Base-by-base conservation (phyloP, 2,329 filamentous ascomycete species). In the Trichoderma harzianum region DNA sequence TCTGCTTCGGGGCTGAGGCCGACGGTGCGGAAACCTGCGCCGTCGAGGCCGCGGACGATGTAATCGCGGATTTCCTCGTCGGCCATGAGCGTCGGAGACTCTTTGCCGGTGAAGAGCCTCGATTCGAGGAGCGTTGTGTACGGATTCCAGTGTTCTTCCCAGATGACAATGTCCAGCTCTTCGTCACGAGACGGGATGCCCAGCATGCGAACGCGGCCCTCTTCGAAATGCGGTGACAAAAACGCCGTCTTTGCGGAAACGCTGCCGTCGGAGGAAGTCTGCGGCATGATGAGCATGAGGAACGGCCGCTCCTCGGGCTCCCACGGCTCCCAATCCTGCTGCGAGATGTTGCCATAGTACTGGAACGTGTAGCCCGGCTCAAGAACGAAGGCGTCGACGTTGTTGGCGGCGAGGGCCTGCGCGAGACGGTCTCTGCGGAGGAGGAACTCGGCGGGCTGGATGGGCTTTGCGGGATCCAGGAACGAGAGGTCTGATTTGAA, bases 41-140 rank as follows among this genome's bases (percentile, higher is more conserved):
- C 76, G 2, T 81, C 82, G 0, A 91, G 81, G 0, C 89, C 89
- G 2, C 89, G 84, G 51, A 86, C 83, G 64, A 91, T 90, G 77
- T 86, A 91, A 77, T 91, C 88, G 3, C 89, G 84, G 77, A 90
- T 89, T 76, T 91, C 89, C 73, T 91, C 89, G 73, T 91, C 89
- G 16, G 89, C 84, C 86, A 91, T 89, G n/a, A 91, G 74, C n/a
- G 77, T 84, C 6, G 79, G 79, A 2, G 71, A 43, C 11, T 74
- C 73, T 5, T 73, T 74, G 12, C 71, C 53, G 18, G 63, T 28
- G 63, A 86, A 85, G 1, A 86, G 78, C 8, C 77, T 80, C 1
- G 84, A 86, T 28, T 83, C 73, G 14, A 83, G 79, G 21, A 91
- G 80, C 0, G 87, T 90, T 0, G 78, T 78, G 77, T 90, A 91